Percentiles rank a stretch among this genome's conserved stretches.
Evolutionary conservation across 202 grass and related monocot genomes (phyloP).

Genomic region (Cymbopogon flexuosus): DNA sequence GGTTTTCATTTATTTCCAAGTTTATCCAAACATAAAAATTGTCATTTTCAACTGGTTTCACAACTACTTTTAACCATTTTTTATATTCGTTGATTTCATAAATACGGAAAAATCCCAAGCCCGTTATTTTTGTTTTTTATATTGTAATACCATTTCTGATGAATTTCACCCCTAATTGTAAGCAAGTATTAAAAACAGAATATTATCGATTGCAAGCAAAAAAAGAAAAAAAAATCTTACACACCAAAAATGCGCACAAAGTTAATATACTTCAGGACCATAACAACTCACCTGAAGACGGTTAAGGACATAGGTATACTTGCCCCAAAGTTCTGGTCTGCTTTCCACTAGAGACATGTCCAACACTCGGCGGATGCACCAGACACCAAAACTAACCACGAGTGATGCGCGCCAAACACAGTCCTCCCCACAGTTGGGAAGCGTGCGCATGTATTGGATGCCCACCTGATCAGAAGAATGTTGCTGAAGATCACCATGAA

Average conservation of each 20-base stretch:
- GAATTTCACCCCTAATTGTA: neutral
- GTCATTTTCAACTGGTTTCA: neutral
- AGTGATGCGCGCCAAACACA: constrained; percentile 63
- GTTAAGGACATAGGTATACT: constrained; percentile 91
- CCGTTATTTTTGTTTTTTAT: neutral
- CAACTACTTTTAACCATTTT: neutral
- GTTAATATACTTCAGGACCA: neutral
- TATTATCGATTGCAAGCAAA: neutral
- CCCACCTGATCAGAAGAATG: constrained; percentile 36
- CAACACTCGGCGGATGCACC: constrained; percentile 58
- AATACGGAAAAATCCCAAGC: neutral
- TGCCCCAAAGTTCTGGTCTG: constrained; percentile 89
- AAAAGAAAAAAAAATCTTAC: neutral
- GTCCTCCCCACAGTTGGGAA: constrained; percentile 42
- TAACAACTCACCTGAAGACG: constrained; percentile 68
- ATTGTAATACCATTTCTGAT: neutral
- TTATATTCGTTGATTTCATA: neutral
- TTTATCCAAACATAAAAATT: neutral
- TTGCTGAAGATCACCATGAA: constrained; percentile 37
- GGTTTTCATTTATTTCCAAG: neutral
- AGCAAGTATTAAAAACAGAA: neutral
- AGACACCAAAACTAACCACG: constrained; percentile 69
- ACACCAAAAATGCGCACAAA: neutral
- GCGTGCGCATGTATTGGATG: constrained; percentile 24
- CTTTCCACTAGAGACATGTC: constrained; percentile 65